Conservation (phyloP, 257 asterid genomes). For the Plantago elongata region DNA sequence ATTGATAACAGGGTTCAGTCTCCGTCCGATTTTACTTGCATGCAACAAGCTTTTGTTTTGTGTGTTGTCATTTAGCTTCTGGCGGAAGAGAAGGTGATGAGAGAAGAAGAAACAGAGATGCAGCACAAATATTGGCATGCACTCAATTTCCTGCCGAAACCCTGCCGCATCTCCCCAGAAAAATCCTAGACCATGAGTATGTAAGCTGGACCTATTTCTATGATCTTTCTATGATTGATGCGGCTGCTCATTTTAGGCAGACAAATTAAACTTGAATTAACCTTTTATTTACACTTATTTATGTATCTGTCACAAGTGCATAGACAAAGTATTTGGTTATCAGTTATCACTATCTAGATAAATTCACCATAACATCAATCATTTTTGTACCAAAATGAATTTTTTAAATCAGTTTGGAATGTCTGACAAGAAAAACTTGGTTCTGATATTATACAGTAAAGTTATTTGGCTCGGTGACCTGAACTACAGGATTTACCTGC, state of each 20-base stretch:
- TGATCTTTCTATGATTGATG: not conserved
- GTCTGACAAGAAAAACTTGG: conserved; percentile 25
- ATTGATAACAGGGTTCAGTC: conserved; percentile 29
- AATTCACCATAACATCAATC: not conserved
- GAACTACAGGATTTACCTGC: conserved; percentile 62
- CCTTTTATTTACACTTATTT: not conserved
- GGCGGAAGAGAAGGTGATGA: conserved; percentile 41
- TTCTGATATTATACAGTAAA: conserved; percentile 33
- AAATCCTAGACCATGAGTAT: conserved; percentile 63
- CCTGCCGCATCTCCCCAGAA: conserved; percentile 41
- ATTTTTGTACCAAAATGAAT: not conserved
- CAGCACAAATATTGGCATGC: conserved; percentile 38
- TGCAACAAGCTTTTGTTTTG: conserved; percentile 32
- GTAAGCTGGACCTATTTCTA: conserved; percentile 12
- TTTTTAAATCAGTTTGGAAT: not conserved
- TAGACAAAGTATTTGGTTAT: not conserved
- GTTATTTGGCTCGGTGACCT: conserved; percentile 70
- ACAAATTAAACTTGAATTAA: too few relatives aligned
- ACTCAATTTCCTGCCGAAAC: conserved; percentile 40
- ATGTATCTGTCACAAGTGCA: not conserved
- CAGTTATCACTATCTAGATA: not conserved
- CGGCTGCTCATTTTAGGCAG: not conserved
- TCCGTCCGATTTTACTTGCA: conserved; percentile 31
- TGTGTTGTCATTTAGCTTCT: conserved; percentile 35
- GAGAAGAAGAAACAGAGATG: conserved; percentile 50